Conservation (phyloP, 2,329 filamentous ascomycete species). For the Aureobasidium mangrovei region DNA sequence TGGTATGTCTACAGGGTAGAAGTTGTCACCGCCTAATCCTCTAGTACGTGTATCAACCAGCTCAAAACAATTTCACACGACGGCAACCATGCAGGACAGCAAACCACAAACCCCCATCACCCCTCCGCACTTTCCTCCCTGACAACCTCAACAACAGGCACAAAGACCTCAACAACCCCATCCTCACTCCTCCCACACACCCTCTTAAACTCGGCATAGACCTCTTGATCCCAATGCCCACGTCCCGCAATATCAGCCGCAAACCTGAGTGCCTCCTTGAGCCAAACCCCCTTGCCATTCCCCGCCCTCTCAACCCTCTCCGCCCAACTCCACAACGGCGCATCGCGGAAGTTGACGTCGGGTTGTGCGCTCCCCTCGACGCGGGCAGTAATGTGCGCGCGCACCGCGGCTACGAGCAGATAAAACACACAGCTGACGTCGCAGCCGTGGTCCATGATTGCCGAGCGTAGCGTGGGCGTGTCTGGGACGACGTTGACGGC, state of each 20-base stretch:
- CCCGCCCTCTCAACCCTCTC: conserved; percentile 21
- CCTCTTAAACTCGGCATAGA: conserved; percentile 9
- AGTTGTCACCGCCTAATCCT: too few relatives aligned
- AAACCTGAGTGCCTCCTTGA: conserved; percentile 22
- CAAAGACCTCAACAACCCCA: conserved; percentile 12
- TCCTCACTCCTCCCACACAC: conserved; percentile 8
- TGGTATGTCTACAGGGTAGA: too few relatives aligned
- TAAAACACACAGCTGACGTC: conserved; percentile 22
- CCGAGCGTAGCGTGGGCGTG: conserved; percentile 23
- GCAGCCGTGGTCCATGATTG: conserved; percentile 27
- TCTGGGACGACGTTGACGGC: conserved; percentile 19
- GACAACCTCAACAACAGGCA: neutral
- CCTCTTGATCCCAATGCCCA: conserved; percentile 1
- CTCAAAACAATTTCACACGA: too few relatives aligned
- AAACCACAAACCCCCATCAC: neutral
- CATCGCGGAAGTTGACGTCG: conserved; percentile 26
- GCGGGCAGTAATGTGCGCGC: conserved; percentile 8
- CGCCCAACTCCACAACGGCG: conserved; percentile 28
- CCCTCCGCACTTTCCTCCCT: neutral
- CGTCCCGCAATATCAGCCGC: neutral
- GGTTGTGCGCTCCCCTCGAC: neutral
- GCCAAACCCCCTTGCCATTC: conserved; percentile 24
- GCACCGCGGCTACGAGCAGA: conserved; percentile 16
- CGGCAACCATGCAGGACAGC: too few relatives aligned
- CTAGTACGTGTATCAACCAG: too few relatives aligned